Percentiles rank a stretch among this genome's conserved stretches.
phyloP scores from a whole-genome alignment of 805 yeast genomes.

The Candida takata region DNA sequence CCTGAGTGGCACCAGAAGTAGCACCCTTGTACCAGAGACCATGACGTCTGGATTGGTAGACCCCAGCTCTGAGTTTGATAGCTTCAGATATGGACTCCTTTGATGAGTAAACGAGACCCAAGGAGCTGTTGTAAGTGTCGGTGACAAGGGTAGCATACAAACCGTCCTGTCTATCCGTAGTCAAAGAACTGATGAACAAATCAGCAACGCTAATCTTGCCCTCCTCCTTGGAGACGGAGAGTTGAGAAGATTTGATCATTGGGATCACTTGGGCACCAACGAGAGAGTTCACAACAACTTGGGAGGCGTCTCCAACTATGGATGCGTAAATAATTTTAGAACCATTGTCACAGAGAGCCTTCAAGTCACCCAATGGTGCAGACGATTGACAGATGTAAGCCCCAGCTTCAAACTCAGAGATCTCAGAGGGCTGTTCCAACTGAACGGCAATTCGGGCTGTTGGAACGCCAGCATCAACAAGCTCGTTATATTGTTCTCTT shows the following conservation, averaged over 20 bases:
- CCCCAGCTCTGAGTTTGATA: conserved; percentile 75
- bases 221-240: conserved; percentile 14
- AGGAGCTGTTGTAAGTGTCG: conserved; percentile 57
- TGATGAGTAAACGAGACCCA: conserved; percentile 91
- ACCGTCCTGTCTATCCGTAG: conserved; percentile 83
- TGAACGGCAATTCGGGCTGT: conserved; percentile 16
- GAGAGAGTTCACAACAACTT: conserved; percentile 14
- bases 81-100: conserved; percentile 76
- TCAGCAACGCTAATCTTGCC: conserved; percentile 32
- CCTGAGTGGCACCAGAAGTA: conserved; percentile 94
- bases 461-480: conserved; percentile 46
- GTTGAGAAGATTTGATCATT: conserved; percentile 14
- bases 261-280: conserved; percentile 20
- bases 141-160: conserved; percentile 79
- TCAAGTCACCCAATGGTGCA: conserved; percentile 16
- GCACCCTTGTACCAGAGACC: conserved; percentile 96
- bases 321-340: conserved; percentile 12
- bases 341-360: conserved; percentile 14
- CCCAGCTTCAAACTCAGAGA: conserved; percentile 8
- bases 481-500: conserved; percentile 23
- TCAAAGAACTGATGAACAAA: conserved; percentile 44
- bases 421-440: conserved; percentile 4
- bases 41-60: conserved; percentile 86
- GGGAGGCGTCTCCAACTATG: conserved; percentile 7
- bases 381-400: conserved; percentile 18